These are phyloP conservation scores for Xanthoconium purpureum DNA, from an alignment of 768 basidiomycete genomes.

Conservation along the genomic window DNA sequence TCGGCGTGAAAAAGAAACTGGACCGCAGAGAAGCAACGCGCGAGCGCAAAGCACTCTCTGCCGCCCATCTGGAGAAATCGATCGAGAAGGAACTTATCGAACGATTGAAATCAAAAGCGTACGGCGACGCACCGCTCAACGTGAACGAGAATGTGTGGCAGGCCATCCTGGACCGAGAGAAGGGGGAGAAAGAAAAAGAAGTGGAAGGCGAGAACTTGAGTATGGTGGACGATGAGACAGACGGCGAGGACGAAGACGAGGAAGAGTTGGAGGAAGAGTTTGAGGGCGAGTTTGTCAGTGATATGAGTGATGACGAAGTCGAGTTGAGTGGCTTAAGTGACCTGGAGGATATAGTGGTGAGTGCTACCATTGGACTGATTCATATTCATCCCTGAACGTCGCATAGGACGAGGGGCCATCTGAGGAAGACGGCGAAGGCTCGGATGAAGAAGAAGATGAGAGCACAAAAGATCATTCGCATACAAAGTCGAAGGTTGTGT, in stretches of 20 bases:
- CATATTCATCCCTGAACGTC: conserved; percentile 19
- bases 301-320: conserved; percentile 50
- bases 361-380: conserved; percentile 22
- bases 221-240: conserved; percentile 55
- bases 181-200: conserved; percentile 43
- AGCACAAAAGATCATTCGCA: conserved; percentile 35
- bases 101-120: conserved; percentile 93
- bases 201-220: conserved; percentile 40
- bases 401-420: conserved; percentile 33
- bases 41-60: conserved; percentile 94
- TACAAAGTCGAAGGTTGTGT: conserved; percentile 42
- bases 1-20: conserved; percentile 96
- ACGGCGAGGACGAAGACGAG: conserved; percentile 43
- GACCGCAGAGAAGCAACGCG: conserved; percentile 89
- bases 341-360: conserved; percentile 65
- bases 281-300: conserved; percentile 57
- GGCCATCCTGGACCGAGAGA: conserved; percentile 82
- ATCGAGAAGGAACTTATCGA: conserved; percentile 97
- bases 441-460: conserved; percentile 39
- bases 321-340: conserved; percentile 45
- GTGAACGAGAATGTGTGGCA: conserved; percentile 98
- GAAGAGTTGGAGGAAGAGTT: conserved; percentile 50
- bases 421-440: conserved; percentile 44
- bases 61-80: conserved; percentile 90
- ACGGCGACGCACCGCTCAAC: conserved; percentile 95